phyloP scores from a whole-genome alignment of 306 rosid genomes.

The Gillenia trifoliata region DNA sequence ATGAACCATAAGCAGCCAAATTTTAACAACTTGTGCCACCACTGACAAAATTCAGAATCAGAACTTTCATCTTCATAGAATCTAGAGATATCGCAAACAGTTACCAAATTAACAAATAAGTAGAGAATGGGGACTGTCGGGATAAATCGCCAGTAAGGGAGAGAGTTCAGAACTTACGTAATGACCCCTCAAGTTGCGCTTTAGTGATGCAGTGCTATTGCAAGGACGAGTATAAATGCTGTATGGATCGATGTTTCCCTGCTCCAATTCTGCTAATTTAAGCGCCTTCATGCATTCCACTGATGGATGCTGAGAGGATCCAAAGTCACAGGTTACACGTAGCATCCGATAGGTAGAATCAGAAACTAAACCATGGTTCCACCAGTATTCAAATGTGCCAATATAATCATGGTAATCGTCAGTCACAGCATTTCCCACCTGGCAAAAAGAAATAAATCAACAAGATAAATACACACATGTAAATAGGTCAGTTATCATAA shows the following conservation, averaged over 20 bases:
- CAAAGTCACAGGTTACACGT: conserved; percentile 49
- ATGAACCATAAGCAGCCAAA: background rate
- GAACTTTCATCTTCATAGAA: conserved; percentile 3
- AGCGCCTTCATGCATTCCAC: conserved; percentile 61
- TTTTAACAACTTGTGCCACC: background rate
- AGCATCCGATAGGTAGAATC: conserved; percentile 75
- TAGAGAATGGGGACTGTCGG: background rate
- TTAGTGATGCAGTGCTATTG: conserved; percentile 46
- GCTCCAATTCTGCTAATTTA: conserved; percentile 47
- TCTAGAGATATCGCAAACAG: background rate
- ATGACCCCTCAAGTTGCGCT: conserved; percentile 61
- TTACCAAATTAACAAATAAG: background rate
- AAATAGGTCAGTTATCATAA: conserved; percentile 12
- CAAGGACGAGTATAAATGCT: conserved; percentile 80
- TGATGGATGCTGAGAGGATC: conserved; percentile 75
- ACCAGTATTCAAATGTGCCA: conserved; percentile 95
- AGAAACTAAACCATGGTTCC: conserved; percentile 93
- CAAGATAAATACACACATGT: conserved; percentile 11
- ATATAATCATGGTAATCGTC: conserved; percentile 84
- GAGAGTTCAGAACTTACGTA: conserved; percentile 53
- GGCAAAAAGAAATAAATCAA: conserved; percentile 14
- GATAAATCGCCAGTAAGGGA: background rate
- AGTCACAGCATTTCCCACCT: conserved; percentile 96
- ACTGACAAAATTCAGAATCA: background rate
- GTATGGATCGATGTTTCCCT: conserved; percentile 82